Percentiles rank a stretch among this genome's conserved stretches.
Conservation (phyloP, 345 rosid genomes). For the Psidium friedrichsthalianum region DNA sequence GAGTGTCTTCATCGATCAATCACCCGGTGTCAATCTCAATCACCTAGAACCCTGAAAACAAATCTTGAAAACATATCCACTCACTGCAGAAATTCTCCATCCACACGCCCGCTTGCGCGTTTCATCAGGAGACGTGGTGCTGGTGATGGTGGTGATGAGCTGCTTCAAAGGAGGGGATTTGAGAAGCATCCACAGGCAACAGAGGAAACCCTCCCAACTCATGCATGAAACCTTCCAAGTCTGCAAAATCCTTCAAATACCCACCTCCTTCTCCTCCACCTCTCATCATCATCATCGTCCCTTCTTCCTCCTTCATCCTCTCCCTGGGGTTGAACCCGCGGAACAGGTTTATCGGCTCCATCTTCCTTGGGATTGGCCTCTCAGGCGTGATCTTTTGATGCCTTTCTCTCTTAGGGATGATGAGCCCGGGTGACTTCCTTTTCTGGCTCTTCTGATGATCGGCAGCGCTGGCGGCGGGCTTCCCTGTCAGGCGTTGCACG, state of each 20-base stretch:
- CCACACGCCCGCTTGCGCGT: neutral
- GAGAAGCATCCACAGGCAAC: neutral
- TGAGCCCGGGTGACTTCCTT: neutral
- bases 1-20: neutral
- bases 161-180: neutral
- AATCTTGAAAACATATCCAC: neutral
- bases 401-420: neutral
- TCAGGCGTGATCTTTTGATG: neutral
- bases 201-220: slow-evolving; percentile 7
- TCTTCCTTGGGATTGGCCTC: neutral
- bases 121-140: neutral
- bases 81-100: neutral
- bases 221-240: slow-evolving; percentile 8
- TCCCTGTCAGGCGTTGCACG: slow-evolving; percentile 36
- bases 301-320: neutral
- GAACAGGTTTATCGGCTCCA: neutral
- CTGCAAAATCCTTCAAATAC: slow-evolving; percentile 7
- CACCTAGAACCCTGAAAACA: neutral
- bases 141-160: neutral
- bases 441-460: neutral
- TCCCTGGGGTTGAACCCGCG: neutral
- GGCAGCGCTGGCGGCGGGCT: slow-evolving; percentile 2
- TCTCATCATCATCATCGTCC: neutral
- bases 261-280: neutral
- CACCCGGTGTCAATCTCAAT: neutral